These are phyloP conservation scores for Phialophora tarda DNA, from an alignment of 2,329 filamentous ascomycete genomes.

Conservation along the genomic window DNA sequence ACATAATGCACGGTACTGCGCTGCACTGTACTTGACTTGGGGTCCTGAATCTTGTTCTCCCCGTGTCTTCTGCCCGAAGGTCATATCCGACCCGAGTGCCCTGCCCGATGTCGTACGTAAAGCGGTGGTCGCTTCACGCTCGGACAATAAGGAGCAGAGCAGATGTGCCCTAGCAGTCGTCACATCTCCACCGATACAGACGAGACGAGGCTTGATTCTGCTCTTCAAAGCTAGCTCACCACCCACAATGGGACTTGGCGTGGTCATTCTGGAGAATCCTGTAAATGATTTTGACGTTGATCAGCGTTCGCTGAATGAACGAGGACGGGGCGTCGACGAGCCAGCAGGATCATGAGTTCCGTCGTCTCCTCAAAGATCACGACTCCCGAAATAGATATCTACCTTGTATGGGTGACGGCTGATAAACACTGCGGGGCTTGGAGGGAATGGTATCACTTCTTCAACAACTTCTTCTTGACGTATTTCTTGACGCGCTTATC, in stretches of 20 bases:
- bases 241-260: not conserved
- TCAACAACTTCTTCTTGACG: conserved; percentile 28
- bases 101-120: no score
- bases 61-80: no score
- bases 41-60: no score
- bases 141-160: not conserved
- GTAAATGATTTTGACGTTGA: not conserved
- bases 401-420: not conserved
- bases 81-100: no score
- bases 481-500: conserved; percentile 32
- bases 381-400: not conserved
- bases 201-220: not conserved
- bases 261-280: not conserved
- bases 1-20: no score
- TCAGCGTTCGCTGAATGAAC: not conserved
- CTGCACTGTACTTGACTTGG: no score
- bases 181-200: not conserved
- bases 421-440: not conserved
- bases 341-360: not conserved
- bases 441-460: conserved; percentile 7
- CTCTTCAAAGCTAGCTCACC: not conserved
- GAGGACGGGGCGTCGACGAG: not conserved
- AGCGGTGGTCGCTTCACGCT: not conserved
- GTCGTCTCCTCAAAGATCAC: not conserved
- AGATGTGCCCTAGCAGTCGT: not conserved